Percentiles rank a stretch among this genome's conserved stretches.
These are phyloP conservation scores for Pythium monospermum DNA, from an alignment of 352 stramenopile genomes.

Conservation along the genomic window DNA sequence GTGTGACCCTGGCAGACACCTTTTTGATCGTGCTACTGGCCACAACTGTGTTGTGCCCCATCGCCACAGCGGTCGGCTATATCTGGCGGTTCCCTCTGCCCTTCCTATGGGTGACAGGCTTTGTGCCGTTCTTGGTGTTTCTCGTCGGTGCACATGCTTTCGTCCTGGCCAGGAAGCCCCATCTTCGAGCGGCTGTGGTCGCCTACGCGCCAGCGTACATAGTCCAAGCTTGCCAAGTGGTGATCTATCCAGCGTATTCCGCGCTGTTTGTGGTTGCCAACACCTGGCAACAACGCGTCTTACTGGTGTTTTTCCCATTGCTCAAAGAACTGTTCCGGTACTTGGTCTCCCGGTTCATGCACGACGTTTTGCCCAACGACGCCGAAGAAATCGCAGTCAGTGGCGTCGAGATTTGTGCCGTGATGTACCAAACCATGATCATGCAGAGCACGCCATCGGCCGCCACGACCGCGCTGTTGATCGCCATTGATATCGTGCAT, in stretches of 20 bases:
- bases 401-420: conserved; percentile 4
- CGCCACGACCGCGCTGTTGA: neutral
- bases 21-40: no score
- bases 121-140: neutral
- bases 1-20: no score
- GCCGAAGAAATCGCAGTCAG: neutral
- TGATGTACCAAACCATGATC: conserved; percentile 13
- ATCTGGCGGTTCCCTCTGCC: conserved; percentile 10
- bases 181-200: neutral
- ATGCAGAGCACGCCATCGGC: conserved; percentile 6
- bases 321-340: conserved; percentile 2
- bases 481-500: conserved; percentile 8
- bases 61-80: neutral
- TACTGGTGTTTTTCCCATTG: conserved; percentile 1
- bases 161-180: neutral
- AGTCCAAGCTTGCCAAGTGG: conserved; percentile 4
- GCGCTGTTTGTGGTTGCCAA: neutral
- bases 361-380: neutral
- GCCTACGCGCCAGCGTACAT: neutral
- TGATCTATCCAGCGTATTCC: conserved; percentile 11
- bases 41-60: no score
- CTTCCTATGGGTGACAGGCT: neutral
- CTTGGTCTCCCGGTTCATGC: neutral
- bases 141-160: neutral
- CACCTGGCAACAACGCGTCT: neutral